A percentile compares a stretch with the other conserved stretches of the same genome.
phyloP scores from a whole-genome alignment of 2,329 filamentous ascomycete genomes.

The Paraphoma chrysanthemicola region DNA sequence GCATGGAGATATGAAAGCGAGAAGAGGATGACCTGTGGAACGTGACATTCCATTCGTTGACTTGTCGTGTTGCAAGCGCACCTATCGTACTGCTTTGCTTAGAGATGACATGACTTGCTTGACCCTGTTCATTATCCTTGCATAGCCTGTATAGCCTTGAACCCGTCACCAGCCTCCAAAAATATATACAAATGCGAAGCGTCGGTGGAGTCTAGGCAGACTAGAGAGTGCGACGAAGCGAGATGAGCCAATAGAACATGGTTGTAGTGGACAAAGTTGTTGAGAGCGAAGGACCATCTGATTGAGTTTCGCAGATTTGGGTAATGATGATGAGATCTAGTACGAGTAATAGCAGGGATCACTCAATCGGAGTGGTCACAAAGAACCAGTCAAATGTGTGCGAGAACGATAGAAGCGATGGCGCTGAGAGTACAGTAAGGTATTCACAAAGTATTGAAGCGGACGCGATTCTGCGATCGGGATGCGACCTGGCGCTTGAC shows the following conservation, averaged over 20 bases:
- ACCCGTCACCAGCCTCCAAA: constrained; percentile 1
- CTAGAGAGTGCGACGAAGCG: background rate
- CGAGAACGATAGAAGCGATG: constrained; percentile 1
- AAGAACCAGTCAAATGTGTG: constrained; percentile 1
- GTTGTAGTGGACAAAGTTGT: background rate
- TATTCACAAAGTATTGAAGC: constrained; percentile 38
- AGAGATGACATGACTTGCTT: background rate
- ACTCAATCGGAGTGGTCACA: constrained; percentile 8
- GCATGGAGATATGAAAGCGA: background rate
- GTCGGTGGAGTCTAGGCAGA: constrained; percentile 1
- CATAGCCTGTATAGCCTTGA: background rate
- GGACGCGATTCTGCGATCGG: constrained; percentile 33
- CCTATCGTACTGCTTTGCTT: constrained; percentile 7
- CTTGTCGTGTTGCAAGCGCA: constrained; percentile 6
- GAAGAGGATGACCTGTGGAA: background rate
- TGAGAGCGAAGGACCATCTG: background rate
- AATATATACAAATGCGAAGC: constrained; percentile 11
- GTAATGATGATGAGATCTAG: constrained; percentile 4
- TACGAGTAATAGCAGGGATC: constrained; percentile 1
- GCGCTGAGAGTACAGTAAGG: constrained; percentile 8
- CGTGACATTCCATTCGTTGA: constrained; percentile 5
- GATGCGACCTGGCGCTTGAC: constrained; percentile 43
- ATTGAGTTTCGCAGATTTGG: background rate
- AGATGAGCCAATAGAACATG: constrained; percentile 5
- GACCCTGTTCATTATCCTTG: background rate